phyloP scores from a whole-genome alignment of 2,329 filamentous ascomycete genomes.

The Arthroderma uncinatum region DNA sequence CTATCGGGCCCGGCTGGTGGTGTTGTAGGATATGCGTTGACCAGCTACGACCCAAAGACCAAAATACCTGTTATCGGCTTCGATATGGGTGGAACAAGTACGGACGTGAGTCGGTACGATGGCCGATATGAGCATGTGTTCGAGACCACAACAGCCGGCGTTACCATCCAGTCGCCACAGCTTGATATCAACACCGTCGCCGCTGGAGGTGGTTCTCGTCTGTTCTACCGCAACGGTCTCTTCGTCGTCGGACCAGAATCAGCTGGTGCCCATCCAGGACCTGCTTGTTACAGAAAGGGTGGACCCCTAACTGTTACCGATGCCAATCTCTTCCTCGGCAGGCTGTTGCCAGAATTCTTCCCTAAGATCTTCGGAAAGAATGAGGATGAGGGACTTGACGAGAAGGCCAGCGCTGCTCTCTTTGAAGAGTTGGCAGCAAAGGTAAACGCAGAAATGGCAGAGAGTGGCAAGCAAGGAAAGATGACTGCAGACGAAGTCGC shows the following conservation, averaged over 20 bases:
- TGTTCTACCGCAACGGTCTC: slow-evolving; percentile 53
- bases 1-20: slow-evolving; percentile 85
- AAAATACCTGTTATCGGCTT: slow-evolving; percentile 80
- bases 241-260: slow-evolving; percentile 87
- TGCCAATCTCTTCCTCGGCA: slow-evolving; percentile 74
- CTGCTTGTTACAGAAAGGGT: slow-evolving; percentile 81
- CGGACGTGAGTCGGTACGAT: slow-evolving; percentile 76
- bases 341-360: slow-evolving; percentile 79
- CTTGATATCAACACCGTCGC: slow-evolving; percentile 88
- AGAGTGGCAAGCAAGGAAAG: slow-evolving; percentile 36
- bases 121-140: slow-evolving; percentile 85
- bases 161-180: slow-evolving; percentile 80
- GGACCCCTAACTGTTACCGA: slow-evolving; percentile 89
- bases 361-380: slow-evolving; percentile 83
- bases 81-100: slow-evolving; percentile 86
- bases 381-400: slow-evolving; percentile 66
- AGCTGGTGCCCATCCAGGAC: slow-evolving; percentile 77
- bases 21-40: slow-evolving; percentile 82
- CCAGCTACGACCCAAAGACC: slow-evolving; percentile 69
- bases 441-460: slow-evolving; percentile 62
- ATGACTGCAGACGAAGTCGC: slow-evolving; percentile 76
- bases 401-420: slow-evolving; percentile 56
- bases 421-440: slow-evolving; percentile 64
- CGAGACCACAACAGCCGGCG: slow-evolving; percentile 79
- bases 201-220: slow-evolving; percentile 67